A percentile compares a stretch with the other conserved stretches of the same genome.
Evolutionary conservation across 495 filamentous ascomycete species (phyloP).

Genomic region (Tuber brumale): DNA sequence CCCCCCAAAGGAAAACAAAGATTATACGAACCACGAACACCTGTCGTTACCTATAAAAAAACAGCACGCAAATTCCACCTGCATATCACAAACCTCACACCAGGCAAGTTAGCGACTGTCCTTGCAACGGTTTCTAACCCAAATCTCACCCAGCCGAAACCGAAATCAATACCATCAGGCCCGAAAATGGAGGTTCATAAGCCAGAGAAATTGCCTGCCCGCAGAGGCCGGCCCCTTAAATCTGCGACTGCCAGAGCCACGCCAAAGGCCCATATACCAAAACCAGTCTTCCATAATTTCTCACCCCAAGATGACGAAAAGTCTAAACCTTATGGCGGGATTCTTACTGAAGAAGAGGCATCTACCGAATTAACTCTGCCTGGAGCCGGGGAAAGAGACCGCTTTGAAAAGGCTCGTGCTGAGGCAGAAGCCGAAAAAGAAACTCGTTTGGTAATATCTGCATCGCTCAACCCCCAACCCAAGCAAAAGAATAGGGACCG

Average conservation of each 20-base stretch:
- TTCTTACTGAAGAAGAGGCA: conserved; percentile 78
- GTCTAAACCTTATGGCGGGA: conserved; percentile 91
- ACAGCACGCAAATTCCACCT: conserved; percentile 31
- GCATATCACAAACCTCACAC: conserved; percentile 28
- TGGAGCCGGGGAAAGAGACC: conserved; percentile 64
- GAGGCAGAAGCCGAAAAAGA: conserved; percentile 91
- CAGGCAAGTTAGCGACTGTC: conserved; percentile 28
- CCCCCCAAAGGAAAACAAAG: conserved; percentile 30
- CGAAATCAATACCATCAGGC: neutral
- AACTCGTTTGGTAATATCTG: conserved; percentile 34
- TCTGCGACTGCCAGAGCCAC: neutral
- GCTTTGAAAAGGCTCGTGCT: conserved; percentile 80
- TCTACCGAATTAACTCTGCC: conserved; percentile 87
- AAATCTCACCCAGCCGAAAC: conserved; percentile 14
- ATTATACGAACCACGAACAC: conserved; percentile 25
- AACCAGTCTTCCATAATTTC: neutral
- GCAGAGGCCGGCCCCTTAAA: neutral
- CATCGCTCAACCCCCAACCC: conserved; percentile 22
- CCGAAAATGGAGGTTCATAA: neutral
- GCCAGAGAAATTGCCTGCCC: neutral
- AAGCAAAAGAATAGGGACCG: conserved; percentile 49
- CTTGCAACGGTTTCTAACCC: conserved; percentile 13
- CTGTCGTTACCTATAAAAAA: conserved; percentile 30
- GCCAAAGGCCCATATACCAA: neutral
- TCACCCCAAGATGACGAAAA: conserved; percentile 71